Evolutionary conservation across 2,329 filamentous ascomycete genomes (phyloP), one percentile per base, ranked within the genome.

Genomic region (Ceratocystis alfenasii): DNA sequence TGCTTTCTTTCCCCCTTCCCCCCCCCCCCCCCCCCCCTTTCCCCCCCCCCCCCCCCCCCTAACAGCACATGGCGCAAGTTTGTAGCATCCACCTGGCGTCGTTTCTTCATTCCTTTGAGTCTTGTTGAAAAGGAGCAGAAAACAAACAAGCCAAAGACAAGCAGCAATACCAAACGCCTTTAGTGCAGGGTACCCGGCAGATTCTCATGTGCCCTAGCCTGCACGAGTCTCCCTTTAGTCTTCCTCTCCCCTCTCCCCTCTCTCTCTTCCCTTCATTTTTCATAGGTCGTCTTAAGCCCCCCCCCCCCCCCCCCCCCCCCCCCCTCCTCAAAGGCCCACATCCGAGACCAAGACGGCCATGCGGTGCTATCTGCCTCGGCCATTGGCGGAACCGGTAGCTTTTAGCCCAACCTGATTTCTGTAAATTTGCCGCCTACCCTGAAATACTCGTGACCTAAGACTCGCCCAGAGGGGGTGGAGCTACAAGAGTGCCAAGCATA

Each of bases 401-500:
- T 50, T 41, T 41, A 12, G 48, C 48, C n/a, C 48, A 20, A n/a
- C 7, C 48, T 50, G 20, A 0, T 10, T 1, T 28, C 25, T 28
- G 20, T 22, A 20, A 57, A 30, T 57, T 57, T 15, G 53, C 53
- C 53, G 53, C 28, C 17, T 57, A 17, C 22, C 15, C 53, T 57
- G 22, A 17, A 30, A 30, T 25, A n/a, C 28, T 30, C n/a, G 30
- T 15, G 53, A 57, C 28, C 53, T 17, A 57, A 30, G 28, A 41
- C 36, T 41, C 10, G 36, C 10, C 53, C 25, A 25, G 53, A 57
- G 46, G 46, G 36, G 22, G 64, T 50, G 53, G 41, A 61, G 28
- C 59, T 25, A 62, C 41, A 41, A 62, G 41, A 33, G 44, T 25
- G 66, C 66, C 66, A 68, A 68, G 66, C 50, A 41, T 68, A 60